These are phyloP conservation scores for Saccharum spontaneum DNA, from an alignment of 176 grass and related monocot genomes.

Conservation along the genomic window DNA sequence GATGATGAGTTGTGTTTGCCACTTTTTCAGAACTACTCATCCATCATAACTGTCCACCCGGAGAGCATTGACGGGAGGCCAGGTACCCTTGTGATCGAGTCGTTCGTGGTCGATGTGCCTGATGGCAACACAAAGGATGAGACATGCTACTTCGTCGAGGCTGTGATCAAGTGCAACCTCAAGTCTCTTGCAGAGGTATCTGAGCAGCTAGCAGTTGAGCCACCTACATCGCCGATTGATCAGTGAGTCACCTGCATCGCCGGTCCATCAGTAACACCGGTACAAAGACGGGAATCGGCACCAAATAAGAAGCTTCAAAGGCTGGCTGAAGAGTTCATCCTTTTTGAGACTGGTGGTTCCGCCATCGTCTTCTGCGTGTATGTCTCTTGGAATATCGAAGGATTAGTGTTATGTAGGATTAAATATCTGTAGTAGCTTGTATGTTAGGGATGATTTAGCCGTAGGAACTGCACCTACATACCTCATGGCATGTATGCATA, in stretches of 20 bases:
- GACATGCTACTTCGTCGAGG: constrained; percentile 82
- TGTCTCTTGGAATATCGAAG: constrained; percentile 36
- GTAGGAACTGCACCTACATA: constrained; percentile 40
- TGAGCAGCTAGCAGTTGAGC: constrained; percentile 48
- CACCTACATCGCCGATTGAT: constrained; percentile 39
- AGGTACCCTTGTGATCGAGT: constrained; percentile 76
- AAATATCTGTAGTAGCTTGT: constrained; percentile 32
- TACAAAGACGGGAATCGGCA: constrained; percentile 4
- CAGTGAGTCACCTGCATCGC: neutral
- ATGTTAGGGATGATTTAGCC: constrained; percentile 41
- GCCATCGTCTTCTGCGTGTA: constrained; percentile 16
- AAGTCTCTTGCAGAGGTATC: constrained; percentile 63
- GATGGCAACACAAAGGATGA: constrained; percentile 78
- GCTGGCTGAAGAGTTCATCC: constrained; percentile 21
- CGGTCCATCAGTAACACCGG: neutral
- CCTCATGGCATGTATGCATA: constrained; percentile 39
- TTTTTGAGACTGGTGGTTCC: constrained; percentile 46
- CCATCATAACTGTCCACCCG: constrained; percentile 64
- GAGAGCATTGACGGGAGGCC: constrained; percentile 63
- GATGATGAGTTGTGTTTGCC: constrained; percentile 35
- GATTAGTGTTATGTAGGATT: constrained; percentile 49
- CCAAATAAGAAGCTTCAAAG: constrained; percentile 48
- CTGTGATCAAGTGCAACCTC: constrained; percentile 83
- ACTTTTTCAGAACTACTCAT: constrained; percentile 79
- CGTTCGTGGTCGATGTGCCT: constrained; percentile 73